Percentiles rank a stretch among this genome's conserved stretches.
phyloP scores from a whole-genome alignment of 345 rosid genomes.

The Pistacia integerrima region DNA sequence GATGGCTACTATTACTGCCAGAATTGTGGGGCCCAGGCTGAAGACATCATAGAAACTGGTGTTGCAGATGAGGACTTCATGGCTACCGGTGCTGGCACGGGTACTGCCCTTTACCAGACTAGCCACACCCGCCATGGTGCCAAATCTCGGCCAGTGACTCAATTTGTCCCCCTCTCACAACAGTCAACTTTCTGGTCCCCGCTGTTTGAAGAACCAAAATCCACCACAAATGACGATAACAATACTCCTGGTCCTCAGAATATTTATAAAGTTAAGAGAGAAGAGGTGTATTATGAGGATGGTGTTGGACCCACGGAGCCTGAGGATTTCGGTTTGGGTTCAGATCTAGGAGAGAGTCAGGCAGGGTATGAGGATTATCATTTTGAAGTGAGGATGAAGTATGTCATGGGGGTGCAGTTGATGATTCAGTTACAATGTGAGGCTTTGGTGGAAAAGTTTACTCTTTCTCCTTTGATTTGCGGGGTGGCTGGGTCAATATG shows the following conservation, averaged over 20 bases:
- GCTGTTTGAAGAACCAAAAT: conserved; percentile 23
- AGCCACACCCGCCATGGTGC: conserved; percentile 36
- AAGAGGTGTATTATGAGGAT: conserved; percentile 20
- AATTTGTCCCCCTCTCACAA: conserved; percentile 28
- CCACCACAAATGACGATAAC: not conserved
- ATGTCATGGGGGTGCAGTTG: conserved; percentile 65
- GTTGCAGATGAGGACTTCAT: conserved; percentile 61
- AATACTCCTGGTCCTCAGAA: not conserved
- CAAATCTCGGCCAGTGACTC: conserved; percentile 26
- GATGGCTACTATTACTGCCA: conserved; percentile 66
- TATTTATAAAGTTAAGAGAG: conserved; percentile 18
- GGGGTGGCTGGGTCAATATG: conserved; percentile 61
- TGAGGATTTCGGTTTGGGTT: conserved; percentile 46
- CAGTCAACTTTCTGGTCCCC: conserved; percentile 48
- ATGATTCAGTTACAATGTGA: conserved; percentile 76
- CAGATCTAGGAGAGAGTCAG: conserved; percentile 18
- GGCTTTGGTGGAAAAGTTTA: conserved; percentile 60
- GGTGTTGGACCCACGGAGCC: conserved; percentile 45
- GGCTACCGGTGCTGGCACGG: conserved; percentile 42
- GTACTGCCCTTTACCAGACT: conserved; percentile 47
- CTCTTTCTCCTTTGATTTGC: conserved; percentile 60
- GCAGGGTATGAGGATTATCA: conserved; percentile 54
- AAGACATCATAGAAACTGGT: conserved; percentile 53
- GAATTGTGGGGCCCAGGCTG: conserved; percentile 46
- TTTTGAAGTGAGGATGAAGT: conserved; percentile 65